Base-by-base conservation (phyloP, 1,284 basidiomycete genomes). In the Thelephora terrestris region DNA sequence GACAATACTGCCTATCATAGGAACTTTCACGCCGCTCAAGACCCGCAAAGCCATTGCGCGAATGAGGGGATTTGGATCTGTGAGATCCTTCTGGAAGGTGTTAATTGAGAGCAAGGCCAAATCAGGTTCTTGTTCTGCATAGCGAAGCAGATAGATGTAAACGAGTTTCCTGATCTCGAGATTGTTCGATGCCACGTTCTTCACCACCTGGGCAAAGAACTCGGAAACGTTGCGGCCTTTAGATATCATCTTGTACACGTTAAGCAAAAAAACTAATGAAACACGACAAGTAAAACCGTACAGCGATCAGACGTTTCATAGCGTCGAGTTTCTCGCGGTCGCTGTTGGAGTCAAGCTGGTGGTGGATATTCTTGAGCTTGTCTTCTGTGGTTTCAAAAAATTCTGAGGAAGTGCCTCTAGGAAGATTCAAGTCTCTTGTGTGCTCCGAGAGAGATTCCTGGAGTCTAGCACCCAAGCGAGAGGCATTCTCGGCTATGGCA, bases 131-230 rank as follows among this genome's bases (percentile, higher is more conserved):
- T 84, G 80, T 44, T 88, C 81, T 40, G 95, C 93, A 66, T 96
- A 95, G 53, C 92, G 84, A 36, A 98, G 71, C 52, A 99, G 39
- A 67, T 95, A 97, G 57, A 98, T 95, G 67, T 98, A 99, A 40
- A 98, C 94, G 49, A 99, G 82, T 68, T 98, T 97, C 54, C 94
- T 83, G 55, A 97, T 88, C 66, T 97, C 93, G 44, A 98, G 81
- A 62, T 90, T 91, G 43, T 79, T 79, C 2, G 89, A 88, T 3
- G 88, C 91, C 46, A 95, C 91, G 56, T 92, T 92, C 71, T 94
- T 94, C 59, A 94, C 91, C 35, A 96, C 93, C 62, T 89, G 86
- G 4, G 93, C 89, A 59, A 95, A 96, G 74, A 91, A 94, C 52
- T 84, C 80, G 34, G 92, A 87, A 54, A 94, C 91, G 58, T 93